Conservation (phyloP, 2,329 filamentous ascomycete genomes). For the Polytolypa hystricis region DNA sequence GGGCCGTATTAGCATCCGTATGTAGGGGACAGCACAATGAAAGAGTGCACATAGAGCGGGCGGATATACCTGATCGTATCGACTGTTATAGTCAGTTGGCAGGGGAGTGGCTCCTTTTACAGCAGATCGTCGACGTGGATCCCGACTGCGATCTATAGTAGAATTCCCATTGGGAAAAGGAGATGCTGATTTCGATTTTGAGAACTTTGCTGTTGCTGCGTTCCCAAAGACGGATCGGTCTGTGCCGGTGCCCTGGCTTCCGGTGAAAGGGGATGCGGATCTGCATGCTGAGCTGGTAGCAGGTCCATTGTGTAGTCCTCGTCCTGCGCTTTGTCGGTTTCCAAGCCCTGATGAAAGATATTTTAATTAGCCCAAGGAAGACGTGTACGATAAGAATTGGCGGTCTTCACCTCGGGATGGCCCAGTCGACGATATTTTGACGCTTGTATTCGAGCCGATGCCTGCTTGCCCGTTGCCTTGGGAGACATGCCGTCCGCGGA, state of each 20-base stretch:
- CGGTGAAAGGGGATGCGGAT: neutral
- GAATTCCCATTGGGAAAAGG: neutral
- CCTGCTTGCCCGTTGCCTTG: neutral
- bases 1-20: conserved; percentile 7
- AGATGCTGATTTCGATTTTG: conserved; percentile 1
- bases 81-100: conserved; percentile 9
- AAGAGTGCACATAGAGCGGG: neutral
- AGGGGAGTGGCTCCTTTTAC: neutral
- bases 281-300: neutral
- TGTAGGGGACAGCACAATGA: neutral
- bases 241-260: neutral
- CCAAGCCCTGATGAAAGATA: neutral
- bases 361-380: neutral
- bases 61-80: conserved; percentile 14
- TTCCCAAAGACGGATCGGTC: neutral
- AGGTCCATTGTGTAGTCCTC: neutral
- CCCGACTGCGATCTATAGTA: conserved; percentile 10
- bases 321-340: neutral
- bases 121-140: conserved; percentile 8
- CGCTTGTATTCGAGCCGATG: neutral
- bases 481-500: conserved; percentile 1
- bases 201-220: neutral
- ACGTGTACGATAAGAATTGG: neutral
- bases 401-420: conserved; percentile 2
- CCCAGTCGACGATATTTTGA: neutral